Percentiles rank a stretch among this genome's conserved stretches.
Conservation (phyloP, 2,329 filamentous ascomycete species). For the Talaromyces sp. region DNA sequence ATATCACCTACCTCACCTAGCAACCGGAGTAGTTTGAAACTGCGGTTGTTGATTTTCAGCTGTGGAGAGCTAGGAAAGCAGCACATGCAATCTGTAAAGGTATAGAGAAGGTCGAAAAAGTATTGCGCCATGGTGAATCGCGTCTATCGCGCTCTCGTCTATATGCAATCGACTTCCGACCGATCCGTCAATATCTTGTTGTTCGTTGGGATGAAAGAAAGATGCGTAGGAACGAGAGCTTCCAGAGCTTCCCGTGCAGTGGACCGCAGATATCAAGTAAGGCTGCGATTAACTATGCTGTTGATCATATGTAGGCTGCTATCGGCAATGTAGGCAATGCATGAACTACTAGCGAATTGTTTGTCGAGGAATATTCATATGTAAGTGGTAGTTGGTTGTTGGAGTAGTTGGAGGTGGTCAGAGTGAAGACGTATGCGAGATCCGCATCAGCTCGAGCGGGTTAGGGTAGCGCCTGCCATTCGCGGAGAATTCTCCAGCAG, state of each 20-base stretch:
- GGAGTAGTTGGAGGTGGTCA: background rate
- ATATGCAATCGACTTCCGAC: background rate
- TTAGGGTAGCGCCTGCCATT: conserved; percentile 7
- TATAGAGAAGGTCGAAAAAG: conserved; percentile 84
- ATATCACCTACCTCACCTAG: conserved; percentile 72
- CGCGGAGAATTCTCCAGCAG: background rate
- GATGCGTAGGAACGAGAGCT: background rate
- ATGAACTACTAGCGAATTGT: background rate
- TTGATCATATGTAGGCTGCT: background rate
- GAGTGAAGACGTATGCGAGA: conserved; percentile 1
- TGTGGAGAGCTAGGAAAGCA: conserved; percentile 95
- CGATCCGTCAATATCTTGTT: background rate
- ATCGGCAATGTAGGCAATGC: background rate
- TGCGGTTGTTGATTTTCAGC: conserved; percentile 89
- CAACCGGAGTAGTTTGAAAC: conserved; percentile 91
- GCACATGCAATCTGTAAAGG: conserved; percentile 89
- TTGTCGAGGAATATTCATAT: background rate
- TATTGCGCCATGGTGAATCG: conserved; percentile 68
- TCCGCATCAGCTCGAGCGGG: conserved; percentile 1
- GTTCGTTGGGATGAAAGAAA: background rate
- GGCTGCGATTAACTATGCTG: background rate
- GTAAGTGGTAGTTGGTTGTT: background rate
- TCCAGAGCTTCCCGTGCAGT: conserved; percentile 6
- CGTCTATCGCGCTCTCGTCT: background rate
- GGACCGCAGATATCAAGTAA: background rate